Evolutionary conservation across 148 eudicot genomes (phyloP).

Genomic region (Nyssa sinensis): DNA sequence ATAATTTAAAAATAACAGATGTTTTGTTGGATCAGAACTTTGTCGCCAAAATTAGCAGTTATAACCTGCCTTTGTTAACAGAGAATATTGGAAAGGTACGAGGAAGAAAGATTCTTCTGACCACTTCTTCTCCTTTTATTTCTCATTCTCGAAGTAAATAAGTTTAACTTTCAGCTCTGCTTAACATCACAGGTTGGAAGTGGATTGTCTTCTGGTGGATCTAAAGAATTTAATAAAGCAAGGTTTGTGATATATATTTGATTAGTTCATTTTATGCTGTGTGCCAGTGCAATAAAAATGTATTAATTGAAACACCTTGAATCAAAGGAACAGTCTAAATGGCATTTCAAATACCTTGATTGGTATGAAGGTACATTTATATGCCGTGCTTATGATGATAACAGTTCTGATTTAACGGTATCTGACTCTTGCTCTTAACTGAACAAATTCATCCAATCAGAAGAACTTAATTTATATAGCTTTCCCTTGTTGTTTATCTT

Average conservation of each 20-base stretch:
- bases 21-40: constrained; percentile 71
- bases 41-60: constrained; percentile 74
- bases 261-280: not conserved
- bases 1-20: constrained; percentile 78
- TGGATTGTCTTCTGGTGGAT: constrained; percentile 27
- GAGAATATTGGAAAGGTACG: constrained; percentile 54
- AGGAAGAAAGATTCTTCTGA: not conserved
- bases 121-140: not conserved
- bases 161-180: not conserved
- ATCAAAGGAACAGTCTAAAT: too few species aligned
- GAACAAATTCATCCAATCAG: too few species aligned
- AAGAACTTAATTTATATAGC: too few species aligned
- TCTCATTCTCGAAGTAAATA: not conserved
- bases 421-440: not conserved
- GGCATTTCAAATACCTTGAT: too few species aligned
- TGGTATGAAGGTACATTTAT: too few species aligned
- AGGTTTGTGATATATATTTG: constrained; percentile 33
- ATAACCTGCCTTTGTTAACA: constrained; percentile 64
- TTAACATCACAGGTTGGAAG: constrained; percentile 35
- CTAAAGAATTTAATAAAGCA: constrained; percentile 40
- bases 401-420: not conserved
- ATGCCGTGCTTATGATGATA: not conserved
- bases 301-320: not conserved
- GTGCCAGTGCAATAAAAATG: not conserved
- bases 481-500: not conserved